Conservation (phyloP, 495 filamentous ascomycete genomes). For the Astrocystis sublimbata region DNA sequence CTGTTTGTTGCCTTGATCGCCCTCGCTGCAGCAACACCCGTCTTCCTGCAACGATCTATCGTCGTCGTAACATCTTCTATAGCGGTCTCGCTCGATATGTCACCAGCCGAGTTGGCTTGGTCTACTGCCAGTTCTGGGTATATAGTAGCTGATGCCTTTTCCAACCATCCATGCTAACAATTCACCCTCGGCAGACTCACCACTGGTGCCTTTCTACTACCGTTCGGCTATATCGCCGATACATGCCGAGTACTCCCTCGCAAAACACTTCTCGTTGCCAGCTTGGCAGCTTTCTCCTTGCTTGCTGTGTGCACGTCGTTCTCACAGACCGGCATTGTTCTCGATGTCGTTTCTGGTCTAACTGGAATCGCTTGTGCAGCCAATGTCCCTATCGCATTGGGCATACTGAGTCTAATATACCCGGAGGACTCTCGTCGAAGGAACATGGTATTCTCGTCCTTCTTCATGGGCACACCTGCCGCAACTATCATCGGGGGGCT, state of each 20-base stretch:
- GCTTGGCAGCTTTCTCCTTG: slow-evolving; percentile 56
- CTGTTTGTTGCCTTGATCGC: slow-evolving; percentile 63
- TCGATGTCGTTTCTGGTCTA: slow-evolving; percentile 60
- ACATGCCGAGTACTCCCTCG: slow-evolving; percentile 53
- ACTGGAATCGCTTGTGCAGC: slow-evolving; percentile 61
- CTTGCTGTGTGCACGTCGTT: slow-evolving; percentile 56
- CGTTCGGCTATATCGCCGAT: slow-evolving; percentile 64
- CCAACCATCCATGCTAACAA: slow-evolving; percentile 25
- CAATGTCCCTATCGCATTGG: slow-evolving; percentile 60
- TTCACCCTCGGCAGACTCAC: slow-evolving; percentile 37
- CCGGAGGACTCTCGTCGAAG: slow-evolving; percentile 52
- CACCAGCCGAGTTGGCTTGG: slow-evolving; percentile 63
- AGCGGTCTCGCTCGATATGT: slow-evolving; percentile 61
- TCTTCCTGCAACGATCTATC: slow-evolving; percentile 57
- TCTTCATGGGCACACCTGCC: slow-evolving; percentile 62
- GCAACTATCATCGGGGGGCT: slow-evolving; percentile 63
- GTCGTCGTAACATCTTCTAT: slow-evolving; percentile 61
- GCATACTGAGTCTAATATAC: slow-evolving; percentile 60
- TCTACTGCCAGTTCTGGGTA: slow-evolving; percentile 58
- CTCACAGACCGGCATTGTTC: slow-evolving; percentile 50
- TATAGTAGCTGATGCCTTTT: slow-evolving; percentile 14
- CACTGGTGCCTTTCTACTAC: slow-evolving; percentile 60
- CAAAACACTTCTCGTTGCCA: slow-evolving; percentile 55
- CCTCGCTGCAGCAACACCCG: slow-evolving; percentile 63
- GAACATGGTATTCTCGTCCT: slow-evolving; percentile 64